Evolutionary conservation across 495 filamentous ascomycete species (phyloP).

Genomic region (Xylaria acuta): DNA sequence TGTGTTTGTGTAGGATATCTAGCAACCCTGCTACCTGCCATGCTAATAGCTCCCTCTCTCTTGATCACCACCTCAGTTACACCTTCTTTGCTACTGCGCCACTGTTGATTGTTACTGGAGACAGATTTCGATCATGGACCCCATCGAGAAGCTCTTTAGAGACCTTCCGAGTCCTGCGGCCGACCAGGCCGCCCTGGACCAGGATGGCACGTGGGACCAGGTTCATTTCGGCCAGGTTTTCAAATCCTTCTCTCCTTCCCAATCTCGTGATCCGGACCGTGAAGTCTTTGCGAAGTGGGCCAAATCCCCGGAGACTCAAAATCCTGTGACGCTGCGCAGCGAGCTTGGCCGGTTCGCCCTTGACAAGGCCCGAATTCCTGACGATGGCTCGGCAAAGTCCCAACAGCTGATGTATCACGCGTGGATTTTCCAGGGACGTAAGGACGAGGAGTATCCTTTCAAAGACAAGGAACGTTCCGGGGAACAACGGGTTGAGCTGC

Average conservation of each 20-base stretch:
- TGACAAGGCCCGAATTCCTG: background rate
- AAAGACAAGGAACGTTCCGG: background rate
- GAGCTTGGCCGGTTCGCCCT: conserved; percentile 11
- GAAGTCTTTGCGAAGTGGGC: background rate
- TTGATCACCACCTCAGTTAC: background rate
- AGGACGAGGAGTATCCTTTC: conserved; percentile 15
- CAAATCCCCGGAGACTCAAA: background rate
- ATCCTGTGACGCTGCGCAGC: background rate
- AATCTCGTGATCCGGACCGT: conserved; percentile 3
- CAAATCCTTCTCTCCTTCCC: background rate
- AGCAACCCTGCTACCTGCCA: background rate
- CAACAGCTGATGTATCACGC: conserved; percentile 7
- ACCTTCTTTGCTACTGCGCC: too few relatives aligned
- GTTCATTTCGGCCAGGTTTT: background rate
- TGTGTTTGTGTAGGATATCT: background rate
- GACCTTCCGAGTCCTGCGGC: conserved; percentile 7
- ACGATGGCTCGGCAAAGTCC: conserved; percentile 12
- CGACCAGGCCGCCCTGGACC: background rate
- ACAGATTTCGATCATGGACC: conserved; percentile 8
- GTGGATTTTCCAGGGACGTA: conserved; percentile 17
- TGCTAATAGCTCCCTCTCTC: background rate
- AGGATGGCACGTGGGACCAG: background rate
- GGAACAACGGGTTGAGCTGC: background rate
- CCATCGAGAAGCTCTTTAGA: conserved; percentile 16
- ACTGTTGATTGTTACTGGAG: background rate